phyloP scores from a whole-genome alignment of 1,139 yeast species.

The Geotrichum australiense region DNA sequence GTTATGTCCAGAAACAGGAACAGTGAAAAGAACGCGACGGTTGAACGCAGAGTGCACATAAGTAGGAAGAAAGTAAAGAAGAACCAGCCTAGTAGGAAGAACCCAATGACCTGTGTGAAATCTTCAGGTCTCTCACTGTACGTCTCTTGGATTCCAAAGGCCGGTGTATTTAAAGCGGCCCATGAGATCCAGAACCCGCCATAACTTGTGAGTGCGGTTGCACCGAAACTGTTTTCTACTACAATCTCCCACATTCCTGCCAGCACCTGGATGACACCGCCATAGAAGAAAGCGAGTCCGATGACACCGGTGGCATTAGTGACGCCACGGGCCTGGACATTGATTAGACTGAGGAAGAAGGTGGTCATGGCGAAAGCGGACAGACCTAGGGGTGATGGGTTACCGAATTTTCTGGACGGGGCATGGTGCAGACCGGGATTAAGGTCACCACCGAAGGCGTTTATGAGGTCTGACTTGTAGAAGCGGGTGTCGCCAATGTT shows the following conservation, averaged over 20 bases:
- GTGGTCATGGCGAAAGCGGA: slow-evolving; percentile 81
- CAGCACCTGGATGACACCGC: slow-evolving; percentile 66
- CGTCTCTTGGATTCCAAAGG: slow-evolving; percentile 65
- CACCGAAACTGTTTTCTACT: slow-evolving; percentile 83
- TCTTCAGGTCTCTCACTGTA: slow-evolving; percentile 40
- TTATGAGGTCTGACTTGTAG: slow-evolving; percentile 49
- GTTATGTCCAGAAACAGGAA: slow-evolving; percentile 61
- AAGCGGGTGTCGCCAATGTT: slow-evolving; percentile 69
- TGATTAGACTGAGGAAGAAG: slow-evolving; percentile 65
- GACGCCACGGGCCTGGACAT: slow-evolving; percentile 57
- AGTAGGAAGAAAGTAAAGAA: slow-evolving; percentile 66
- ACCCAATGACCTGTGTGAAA: slow-evolving; percentile 56
- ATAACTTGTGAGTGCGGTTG: slow-evolving; percentile 67
- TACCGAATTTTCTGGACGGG: slow-evolving; percentile 67
- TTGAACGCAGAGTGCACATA: slow-evolving; percentile 67
- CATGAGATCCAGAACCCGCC: slow-evolving; percentile 87
- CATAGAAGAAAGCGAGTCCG: slow-evolving; percentile 77
- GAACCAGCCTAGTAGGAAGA: slow-evolving; percentile 72
- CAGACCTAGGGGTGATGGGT: slow-evolving; percentile 85
- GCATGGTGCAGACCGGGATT: slow-evolving; percentile 59
- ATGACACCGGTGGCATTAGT: slow-evolving; percentile 48
- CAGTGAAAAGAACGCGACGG: slow-evolving; percentile 64
- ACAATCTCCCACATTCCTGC: slow-evolving; percentile 75
- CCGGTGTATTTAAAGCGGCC: slow-evolving; percentile 63
- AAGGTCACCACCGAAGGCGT: slow-evolving; percentile 71